These are phyloP conservation scores for Erodium chrysanthum DNA, from an alignment of 441 rosid genomes.

Conservation along the genomic window DNA sequence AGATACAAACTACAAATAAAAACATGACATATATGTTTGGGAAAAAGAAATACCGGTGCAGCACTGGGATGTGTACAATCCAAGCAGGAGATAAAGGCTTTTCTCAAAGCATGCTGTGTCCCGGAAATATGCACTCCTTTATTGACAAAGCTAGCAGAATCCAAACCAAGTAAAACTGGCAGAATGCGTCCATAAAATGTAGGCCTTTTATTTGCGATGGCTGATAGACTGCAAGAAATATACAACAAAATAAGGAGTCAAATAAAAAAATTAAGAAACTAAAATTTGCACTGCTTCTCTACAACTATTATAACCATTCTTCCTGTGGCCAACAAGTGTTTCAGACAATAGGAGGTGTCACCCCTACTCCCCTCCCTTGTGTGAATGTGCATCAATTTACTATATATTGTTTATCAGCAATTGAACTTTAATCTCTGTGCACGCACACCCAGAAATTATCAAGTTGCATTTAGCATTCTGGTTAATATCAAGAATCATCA, in stretches of 20 bases:
- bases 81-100: conserved; percentile 66
- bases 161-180: conserved; percentile 87
- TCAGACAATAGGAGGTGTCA: conserved; percentile 2
- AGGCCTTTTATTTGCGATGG: conserved; percentile 85
- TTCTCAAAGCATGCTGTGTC: conserved; percentile 61
- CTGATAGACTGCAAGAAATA: conserved; percentile 52
- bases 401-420: no score
- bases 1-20: no score
- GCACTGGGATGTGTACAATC: conserved; percentile 88
- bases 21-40: conserved; percentile 5
- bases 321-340: conserved; percentile 8
- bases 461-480: background rate
- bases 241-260: conserved; percentile 15
- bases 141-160: conserved; percentile 50
- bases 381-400: background rate
- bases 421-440: no score
- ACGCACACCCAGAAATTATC: background rate
- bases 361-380: background rate
- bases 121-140: conserved; percentile 61
- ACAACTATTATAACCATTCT: background rate
- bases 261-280: conserved; percentile 3
- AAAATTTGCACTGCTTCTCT: background rate
- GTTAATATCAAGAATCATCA: background rate
- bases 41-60: conserved; percentile 65
- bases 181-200: conserved; percentile 85